Evolutionary conservation across 2,329 filamentous ascomycete genomes (phyloP).

Genomic region (Claviceps citrina): DNA sequence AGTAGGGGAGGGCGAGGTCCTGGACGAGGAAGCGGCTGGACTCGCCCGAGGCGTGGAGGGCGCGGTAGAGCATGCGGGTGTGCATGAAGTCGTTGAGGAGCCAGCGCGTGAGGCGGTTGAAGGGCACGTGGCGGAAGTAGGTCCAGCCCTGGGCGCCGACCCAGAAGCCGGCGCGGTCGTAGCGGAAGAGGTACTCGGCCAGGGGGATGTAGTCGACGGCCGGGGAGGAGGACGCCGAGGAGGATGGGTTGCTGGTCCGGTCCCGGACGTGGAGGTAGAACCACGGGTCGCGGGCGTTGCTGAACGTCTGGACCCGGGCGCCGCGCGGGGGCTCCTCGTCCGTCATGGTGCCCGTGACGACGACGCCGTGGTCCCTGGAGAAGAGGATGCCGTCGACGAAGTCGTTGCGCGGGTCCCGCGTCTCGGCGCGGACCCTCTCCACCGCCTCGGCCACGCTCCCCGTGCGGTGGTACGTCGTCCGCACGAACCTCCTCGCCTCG

Average conservation of each 20-base stretch:
- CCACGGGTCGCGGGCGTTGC: conserved; percentile 52
- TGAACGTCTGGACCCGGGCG: conserved; percentile 36
- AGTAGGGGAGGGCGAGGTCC: conserved; percentile 45
- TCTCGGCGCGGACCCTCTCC: conserved; percentile 32
- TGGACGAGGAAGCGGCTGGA: conserved; percentile 52
- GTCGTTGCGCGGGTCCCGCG: conserved; percentile 33
- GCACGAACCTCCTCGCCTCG: conserved; percentile 44
- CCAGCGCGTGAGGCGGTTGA: conserved; percentile 49
- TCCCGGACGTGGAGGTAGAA: conserved; percentile 57
- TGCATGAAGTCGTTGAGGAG: conserved; percentile 58
- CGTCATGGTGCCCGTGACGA: conserved; percentile 48
- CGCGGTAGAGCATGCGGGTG: conserved; percentile 59
- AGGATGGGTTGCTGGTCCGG: conserved; percentile 17
- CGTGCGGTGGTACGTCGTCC: conserved; percentile 44
- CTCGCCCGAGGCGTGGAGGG: conserved; percentile 51
- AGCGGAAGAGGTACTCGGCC: conserved; percentile 60
- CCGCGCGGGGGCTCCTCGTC: conserved; percentile 32
- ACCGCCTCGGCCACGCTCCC: conserved; percentile 32
- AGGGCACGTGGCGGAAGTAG: conserved; percentile 51
- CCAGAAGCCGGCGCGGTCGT: conserved; percentile 65
- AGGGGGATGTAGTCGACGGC: conserved; percentile 45
- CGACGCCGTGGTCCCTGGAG: conserved; percentile 43
- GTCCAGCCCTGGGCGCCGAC: conserved; percentile 49
- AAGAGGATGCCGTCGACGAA: conserved; percentile 64
- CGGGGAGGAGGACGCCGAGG: conserved; percentile 2